These are phyloP conservation scores for Elaeis guineensis DNA, from an alignment of 176 grass and related monocot species.

Conservation along the genomic window DNA sequence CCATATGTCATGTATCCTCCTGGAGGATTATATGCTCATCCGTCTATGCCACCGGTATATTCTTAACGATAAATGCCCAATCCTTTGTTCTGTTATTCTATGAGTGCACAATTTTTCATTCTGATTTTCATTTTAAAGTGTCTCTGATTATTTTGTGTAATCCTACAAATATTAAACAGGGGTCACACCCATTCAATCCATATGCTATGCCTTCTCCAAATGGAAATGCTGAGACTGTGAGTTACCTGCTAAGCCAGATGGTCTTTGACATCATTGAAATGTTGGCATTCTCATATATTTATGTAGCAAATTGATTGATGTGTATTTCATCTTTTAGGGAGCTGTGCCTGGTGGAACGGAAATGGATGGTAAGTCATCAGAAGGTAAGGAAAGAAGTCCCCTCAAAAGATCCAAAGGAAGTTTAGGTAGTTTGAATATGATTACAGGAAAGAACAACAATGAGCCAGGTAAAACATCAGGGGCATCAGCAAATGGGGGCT, in stretches of 20 bases:
- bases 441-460: slow-evolving; percentile 59
- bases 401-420: slow-evolving; percentile 87
- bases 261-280: no score
- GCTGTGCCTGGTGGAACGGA: slow-evolving; percentile 35
- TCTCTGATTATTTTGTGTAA: no score
- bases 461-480: slow-evolving; percentile 71
- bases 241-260: slow-evolving; percentile 6
- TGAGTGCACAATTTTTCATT: no score
- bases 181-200: slow-evolving; percentile 69
- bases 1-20: slow-evolving; percentile 95
- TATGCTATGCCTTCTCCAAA: slow-evolving; percentile 66
- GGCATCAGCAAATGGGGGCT: slow-evolving; percentile 52
- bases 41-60: slow-evolving; percentile 77
- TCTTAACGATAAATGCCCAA: slow-evolving; percentile 15
- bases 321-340: slow-evolving; percentile 37
- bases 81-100: neutral
- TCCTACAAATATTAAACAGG: slow-evolving; percentile 33
- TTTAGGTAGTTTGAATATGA: slow-evolving; percentile 98
- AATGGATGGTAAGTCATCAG: slow-evolving; percentile 55
- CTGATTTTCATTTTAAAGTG: no score
- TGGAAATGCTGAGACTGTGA: slow-evolving; percentile 74
- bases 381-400: slow-evolving; percentile 75
- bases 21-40: slow-evolving; percentile 88
- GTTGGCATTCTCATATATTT: no score
- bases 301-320: no score